These are phyloP conservation scores for Blastobotrys parvus DNA, from an alignment of 805 yeast genomes.

Conservation along the genomic window DNA sequence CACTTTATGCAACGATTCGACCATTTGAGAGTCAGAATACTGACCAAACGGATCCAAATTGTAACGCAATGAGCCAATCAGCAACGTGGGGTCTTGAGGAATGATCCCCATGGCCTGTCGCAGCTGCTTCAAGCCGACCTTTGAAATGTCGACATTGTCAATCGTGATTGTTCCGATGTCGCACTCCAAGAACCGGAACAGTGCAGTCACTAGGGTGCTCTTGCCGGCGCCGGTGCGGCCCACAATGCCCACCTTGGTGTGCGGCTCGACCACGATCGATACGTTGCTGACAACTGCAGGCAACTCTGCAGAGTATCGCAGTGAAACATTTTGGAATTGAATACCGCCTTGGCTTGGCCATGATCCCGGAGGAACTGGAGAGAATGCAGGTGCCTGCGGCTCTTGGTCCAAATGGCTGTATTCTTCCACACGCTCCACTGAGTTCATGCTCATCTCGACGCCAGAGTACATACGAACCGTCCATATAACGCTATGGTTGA, in stretches of 20 bases:
- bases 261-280: slow-evolving; percentile 67
- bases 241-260: slow-evolving; percentile 82
- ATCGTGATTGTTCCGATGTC: slow-evolving; percentile 47
- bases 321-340: slow-evolving; percentile 62
- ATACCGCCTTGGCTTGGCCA: slow-evolving; percentile 79
- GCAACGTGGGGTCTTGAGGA: slow-evolving; percentile 75
- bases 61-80: slow-evolving; percentile 58
- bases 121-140: slow-evolving; percentile 52
- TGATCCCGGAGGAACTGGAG: slow-evolving; percentile 45
- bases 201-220: slow-evolving; percentile 88
- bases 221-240: slow-evolving; percentile 99
- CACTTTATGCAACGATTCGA: slow-evolving; percentile 4
- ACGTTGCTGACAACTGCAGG: slow-evolving; percentile 85
- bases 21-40: slow-evolving; percentile 44
- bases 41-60: slow-evolving; percentile 65
- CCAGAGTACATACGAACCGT: slow-evolving; percentile 86
- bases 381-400: slow-evolving; percentile 42
- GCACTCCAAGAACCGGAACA: slow-evolving; percentile 56
- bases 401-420: slow-evolving; percentile 69
- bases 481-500: slow-evolving; percentile 77
- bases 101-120: slow-evolving; percentile 60
- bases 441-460: slow-evolving; percentile 91
- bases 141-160: slow-evolving; percentile 58
- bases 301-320: slow-evolving; percentile 77
- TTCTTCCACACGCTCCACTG: slow-evolving; percentile 92